phyloP scores from a whole-genome alignment of 78 protist species.

The Dictyostelium capitatum region DNA sequence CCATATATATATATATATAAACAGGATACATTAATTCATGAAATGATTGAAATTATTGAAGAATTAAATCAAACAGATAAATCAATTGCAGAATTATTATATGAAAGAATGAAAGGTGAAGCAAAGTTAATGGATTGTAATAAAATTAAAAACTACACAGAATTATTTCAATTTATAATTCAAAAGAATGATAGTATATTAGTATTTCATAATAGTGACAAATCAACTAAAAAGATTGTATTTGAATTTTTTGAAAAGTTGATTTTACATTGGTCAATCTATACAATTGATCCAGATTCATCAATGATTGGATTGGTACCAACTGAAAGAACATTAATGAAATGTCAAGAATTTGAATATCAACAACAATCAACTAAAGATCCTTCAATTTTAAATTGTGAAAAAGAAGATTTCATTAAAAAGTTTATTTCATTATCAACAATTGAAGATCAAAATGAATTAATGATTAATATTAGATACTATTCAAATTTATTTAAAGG shows the following conservation, averaged over 20 bases:
- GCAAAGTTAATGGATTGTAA: not conserved
- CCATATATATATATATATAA: too few species aligned
- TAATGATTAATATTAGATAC: slow-evolving; percentile 21
- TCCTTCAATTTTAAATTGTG: not conserved
- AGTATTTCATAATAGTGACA: not conserved
- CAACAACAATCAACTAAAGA: not conserved
- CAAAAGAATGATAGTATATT: not conserved
- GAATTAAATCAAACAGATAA: not conserved
- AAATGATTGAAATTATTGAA: not conserved
- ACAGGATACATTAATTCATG: not conserved
- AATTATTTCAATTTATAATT: slow-evolving; percentile 5
- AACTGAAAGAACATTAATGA: slow-evolving; percentile 20
- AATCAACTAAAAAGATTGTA: slow-evolving; percentile 2
- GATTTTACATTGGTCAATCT: not conserved
- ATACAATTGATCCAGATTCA: slow-evolving; percentile 40
- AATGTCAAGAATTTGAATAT: slow-evolving; percentile 1
- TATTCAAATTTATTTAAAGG: slow-evolving; percentile 49
- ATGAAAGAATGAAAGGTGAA: slow-evolving; percentile 48
- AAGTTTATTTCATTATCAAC: slow-evolving; percentile 60
- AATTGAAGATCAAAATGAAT: slow-evolving; percentile 18
- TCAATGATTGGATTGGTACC: slow-evolving; percentile 46
- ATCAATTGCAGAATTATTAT: slow-evolving; percentile 60
- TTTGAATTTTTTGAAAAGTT: slow-evolving; percentile 3
- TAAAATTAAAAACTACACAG: slow-evolving; percentile 4
- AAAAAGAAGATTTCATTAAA: not conserved